Base-by-base conservation (phyloP, 345 rosid genomes). In the Eucalyptus cloeziana region DNA sequence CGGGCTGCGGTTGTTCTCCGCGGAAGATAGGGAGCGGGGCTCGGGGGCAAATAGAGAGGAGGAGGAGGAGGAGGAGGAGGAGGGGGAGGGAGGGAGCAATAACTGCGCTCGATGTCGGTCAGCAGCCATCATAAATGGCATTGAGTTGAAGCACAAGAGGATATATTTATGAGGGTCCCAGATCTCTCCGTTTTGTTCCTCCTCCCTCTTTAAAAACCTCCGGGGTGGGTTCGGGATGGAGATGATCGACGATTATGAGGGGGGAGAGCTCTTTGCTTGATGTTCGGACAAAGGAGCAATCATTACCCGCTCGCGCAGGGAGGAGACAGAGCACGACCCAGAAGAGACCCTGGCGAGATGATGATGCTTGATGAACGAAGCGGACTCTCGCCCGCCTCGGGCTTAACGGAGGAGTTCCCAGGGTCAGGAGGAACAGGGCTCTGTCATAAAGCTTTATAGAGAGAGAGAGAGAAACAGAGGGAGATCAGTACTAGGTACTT, bases 111-210 rank as follows among this genome's bases (percentile, higher is more conserved):
- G 89, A 88, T 88, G 93, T 22, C 87, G 93, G 86, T 92, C 93
- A 94, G 91, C 93, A 37, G 94, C 94, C 97, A 95, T 94, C 81
- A 87, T 52, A 27, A 58, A 58, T 87, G 49, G 47, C 88, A 21
- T 51, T 31, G 56, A 52, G 64, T 49, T 86, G 30, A 33, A 87
- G 88, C 69, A 87, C 49, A 27, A 21, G 58, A 58, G 79, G 79
- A 43, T 6, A 15, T 25, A 43, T 54, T 51, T 15, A 33, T 8
- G 49, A 44, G 88, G 37, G 30, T 10, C 51, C 51, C 60, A 50
- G 87, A 52, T 21, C 47, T 49, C 37, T 49, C 13, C 7, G 37
- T 49, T 19, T 8, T 11, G 10, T 85, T 37, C 9, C 7, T 6
- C 13, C 27, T 40, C 25, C 14, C 45, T 24, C 24, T 21, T 40